phyloP scores from a whole-genome alignment of 108 stramenopile genomes.

The Cylindrotheca fusiformis region DNA sequence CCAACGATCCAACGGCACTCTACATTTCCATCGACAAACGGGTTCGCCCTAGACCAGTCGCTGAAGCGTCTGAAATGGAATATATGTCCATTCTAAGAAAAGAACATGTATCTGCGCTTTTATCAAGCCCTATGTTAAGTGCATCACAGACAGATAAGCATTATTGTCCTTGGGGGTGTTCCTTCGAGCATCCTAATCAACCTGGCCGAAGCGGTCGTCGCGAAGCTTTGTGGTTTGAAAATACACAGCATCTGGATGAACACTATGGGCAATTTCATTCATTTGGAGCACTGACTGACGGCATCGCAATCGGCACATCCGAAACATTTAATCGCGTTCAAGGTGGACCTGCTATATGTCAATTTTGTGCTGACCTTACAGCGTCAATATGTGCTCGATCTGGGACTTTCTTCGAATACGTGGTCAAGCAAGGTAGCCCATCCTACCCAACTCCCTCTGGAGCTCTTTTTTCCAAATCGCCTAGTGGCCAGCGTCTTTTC shows the following conservation, averaged over 20 bases:
- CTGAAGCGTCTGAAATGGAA: too few species aligned
- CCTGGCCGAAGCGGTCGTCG: neutral
- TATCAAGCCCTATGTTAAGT: neutral
- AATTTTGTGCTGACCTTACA: neutral
- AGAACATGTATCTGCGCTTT: neutral
- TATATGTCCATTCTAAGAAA: neutral
- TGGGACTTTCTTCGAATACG: neutral
- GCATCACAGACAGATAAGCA: neutral
- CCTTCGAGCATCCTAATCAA: neutral
- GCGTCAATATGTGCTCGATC: neutral
- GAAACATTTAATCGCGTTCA: too few species aligned
- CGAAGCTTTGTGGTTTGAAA: neutral
- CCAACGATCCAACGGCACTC: conserved; percentile 19
- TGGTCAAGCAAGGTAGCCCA: neutral
- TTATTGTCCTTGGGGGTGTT: conserved; percentile 19
- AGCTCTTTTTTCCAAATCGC: conserved; percentile 4
- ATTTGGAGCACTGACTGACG: neutral
- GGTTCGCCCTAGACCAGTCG: too few species aligned
- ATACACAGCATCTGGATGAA: neutral
- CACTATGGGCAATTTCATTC: conserved; percentile 7
- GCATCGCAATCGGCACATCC: neutral
- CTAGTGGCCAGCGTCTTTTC: conserved; percentile 2
- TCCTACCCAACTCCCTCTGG: too few species aligned
- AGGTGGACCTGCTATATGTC: neutral
- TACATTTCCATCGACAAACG: conserved; percentile 4